These are phyloP conservation scores for Jamesozyma jinghongensis DNA, from an alignment of 805 yeast species.

Conservation along the genomic window DNA sequence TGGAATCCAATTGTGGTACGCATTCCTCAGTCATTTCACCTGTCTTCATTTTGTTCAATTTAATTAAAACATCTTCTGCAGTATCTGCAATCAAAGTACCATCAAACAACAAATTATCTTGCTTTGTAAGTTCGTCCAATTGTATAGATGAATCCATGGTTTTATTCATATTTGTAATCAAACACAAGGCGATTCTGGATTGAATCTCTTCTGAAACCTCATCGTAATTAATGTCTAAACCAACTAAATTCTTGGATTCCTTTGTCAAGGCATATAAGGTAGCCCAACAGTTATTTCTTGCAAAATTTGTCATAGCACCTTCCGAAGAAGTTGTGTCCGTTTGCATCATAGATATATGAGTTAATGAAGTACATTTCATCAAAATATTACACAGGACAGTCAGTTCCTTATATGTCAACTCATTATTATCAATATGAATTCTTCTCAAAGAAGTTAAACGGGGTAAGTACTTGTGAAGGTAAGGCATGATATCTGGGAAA, in stretches of 20 bases:
- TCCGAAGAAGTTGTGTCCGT: neutral
- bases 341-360: conserved; percentile 61
- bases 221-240: conserved; percentile 58
- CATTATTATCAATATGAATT: conserved; percentile 62
- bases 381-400: conserved; percentile 57
- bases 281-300: conserved; percentile 52
- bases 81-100: conserved; percentile 66
- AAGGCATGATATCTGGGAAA: conserved; percentile 52
- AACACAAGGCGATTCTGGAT: conserved; percentile 66
- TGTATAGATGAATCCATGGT: conserved; percentile 34
- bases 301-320: conserved; percentile 6
- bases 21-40: neutral
- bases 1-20: conserved; percentile 17
- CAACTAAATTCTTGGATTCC: conserved; percentile 50
- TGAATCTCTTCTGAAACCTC: conserved; percentile 51
- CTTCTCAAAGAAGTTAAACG: conserved; percentile 53
- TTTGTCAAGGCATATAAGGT: conserved; percentile 61
- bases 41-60: conserved; percentile 19
- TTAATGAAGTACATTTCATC: conserved; percentile 58
- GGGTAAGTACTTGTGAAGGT: conserved; percentile 57
- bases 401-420: conserved; percentile 46
- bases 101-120: conserved; percentile 62
- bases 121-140: conserved; percentile 28
- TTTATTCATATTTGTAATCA: conserved; percentile 74
- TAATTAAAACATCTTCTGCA: conserved; percentile 53